Evolutionary conservation across 2,329 filamentous ascomycete genomes (phyloP).

Genomic region (Cadophora luteo-olivacea): DNA sequence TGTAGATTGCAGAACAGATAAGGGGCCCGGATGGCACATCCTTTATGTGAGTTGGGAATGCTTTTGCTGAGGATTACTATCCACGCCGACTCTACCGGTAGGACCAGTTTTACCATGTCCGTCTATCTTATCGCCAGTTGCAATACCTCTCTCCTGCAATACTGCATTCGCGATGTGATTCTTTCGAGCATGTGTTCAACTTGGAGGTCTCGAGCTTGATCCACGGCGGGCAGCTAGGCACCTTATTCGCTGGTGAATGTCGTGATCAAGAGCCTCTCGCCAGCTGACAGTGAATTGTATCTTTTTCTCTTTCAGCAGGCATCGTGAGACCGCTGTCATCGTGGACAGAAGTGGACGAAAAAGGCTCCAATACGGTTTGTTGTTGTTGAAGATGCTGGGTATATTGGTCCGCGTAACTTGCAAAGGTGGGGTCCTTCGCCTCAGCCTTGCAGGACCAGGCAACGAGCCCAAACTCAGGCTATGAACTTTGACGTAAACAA

Average conservation of each 20-base stretch:
- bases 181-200: neutral
- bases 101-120: too few relatives aligned
- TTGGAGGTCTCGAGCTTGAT: too few relatives aligned
- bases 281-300: too few relatives aligned
- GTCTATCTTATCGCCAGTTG: neutral
- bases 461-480: constrained; percentile 1
- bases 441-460: constrained; percentile 3
- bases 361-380: too few relatives aligned
- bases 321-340: too few relatives aligned
- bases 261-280: too few relatives aligned
- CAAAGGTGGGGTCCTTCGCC: neutral
- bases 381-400: too few relatives aligned
- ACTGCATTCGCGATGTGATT: neutral
- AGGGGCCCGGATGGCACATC: neutral
- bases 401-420: too few relatives aligned
- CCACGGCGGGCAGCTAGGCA: too few relatives aligned
- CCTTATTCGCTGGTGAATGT: too few relatives aligned
- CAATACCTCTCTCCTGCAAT: neutral
- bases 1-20: neutral
- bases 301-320: too few relatives aligned
- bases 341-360: too few relatives aligned
- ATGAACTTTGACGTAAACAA: neutral
- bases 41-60: neutral
- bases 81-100: neutral
- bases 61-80: neutral